Evolutionary conservation across 495 filamentous ascomycete species (phyloP).

Genomic region (Daldinia grandis): DNA sequence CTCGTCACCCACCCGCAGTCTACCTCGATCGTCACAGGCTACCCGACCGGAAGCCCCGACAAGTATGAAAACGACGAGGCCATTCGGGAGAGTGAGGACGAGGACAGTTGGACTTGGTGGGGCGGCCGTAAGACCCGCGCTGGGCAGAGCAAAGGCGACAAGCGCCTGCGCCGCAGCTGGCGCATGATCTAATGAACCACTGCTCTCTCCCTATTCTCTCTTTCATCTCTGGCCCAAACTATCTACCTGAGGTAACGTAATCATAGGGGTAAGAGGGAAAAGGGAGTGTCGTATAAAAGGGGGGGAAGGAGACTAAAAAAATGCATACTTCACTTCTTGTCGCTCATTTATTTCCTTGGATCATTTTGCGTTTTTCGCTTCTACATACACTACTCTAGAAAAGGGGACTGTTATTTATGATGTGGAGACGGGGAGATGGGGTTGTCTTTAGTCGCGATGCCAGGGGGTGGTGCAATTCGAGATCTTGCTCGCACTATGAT

Average conservation of each 20-base stretch:
- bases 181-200: conserved; percentile 12
- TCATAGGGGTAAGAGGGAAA: neutral
- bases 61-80: neutral
- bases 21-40: conserved; percentile 10
- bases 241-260: no score
- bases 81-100: neutral
- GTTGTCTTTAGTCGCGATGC: conserved; percentile 8
- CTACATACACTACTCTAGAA: conserved; percentile 4
- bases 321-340: conserved; percentile 38
- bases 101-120: conserved; percentile 17
- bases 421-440: conserved; percentile 11
- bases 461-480: neutral
- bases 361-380: conserved; percentile 10
- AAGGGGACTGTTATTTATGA: neutral
- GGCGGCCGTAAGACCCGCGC: conserved; percentile 2
- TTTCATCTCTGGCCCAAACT: neutral
- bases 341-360: conserved; percentile 26
- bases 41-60: conserved; percentile 11
- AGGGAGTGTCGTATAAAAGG: conserved; percentile 26
- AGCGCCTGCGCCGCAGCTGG: conserved; percentile 30
- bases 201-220: neutral
- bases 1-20: conserved; percentile 16
- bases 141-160: neutral
- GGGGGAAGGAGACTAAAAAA: conserved; percentile 10
- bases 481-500: conserved; percentile 19